Evolutionary conservation across 1,284 basidiomycete species (phyloP).

Genomic region (Naganishia sp.): DNA sequence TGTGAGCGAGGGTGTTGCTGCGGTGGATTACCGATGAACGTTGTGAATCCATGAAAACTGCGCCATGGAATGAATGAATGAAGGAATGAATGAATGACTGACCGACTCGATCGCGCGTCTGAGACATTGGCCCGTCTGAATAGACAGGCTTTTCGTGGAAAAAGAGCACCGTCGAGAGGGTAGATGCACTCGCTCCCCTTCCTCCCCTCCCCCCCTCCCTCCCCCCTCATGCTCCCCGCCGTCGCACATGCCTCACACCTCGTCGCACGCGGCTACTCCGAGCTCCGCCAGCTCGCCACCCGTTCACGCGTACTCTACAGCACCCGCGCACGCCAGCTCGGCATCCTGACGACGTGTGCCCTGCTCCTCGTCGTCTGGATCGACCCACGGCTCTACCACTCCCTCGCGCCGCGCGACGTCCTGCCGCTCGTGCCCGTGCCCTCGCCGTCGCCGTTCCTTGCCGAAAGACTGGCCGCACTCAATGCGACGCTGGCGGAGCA

Average conservation of each 20-base stretch:
- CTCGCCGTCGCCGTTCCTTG: constrained; percentile 13
- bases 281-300: constrained; percentile 11
- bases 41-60: too few species aligned
- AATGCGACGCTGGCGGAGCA: constrained; percentile 26
- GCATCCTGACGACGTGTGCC: constrained; percentile 1
- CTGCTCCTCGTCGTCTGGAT: constrained; percentile 25
- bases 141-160: too few species aligned
- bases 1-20: constrained; percentile 1
- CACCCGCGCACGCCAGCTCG: constrained; percentile 22
- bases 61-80: constrained; percentile 2
- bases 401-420: constrained; percentile 21
- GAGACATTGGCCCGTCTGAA: too few species aligned
- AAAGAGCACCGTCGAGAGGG: too few species aligned
- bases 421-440: constrained; percentile 25
- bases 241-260: constrained; percentile 1
- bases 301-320: constrained; percentile 19
- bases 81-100: not conserved
- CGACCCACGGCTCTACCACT: constrained; percentile 31
- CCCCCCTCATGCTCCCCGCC: not conserved
- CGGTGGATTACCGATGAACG: too few species aligned
- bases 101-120: too few species aligned
- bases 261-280: not conserved
- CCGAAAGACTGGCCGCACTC: constrained; percentile 2
- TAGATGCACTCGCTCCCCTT: too few species aligned
- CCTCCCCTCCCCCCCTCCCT: not conserved